Percentiles rank a stretch among this genome's conserved stretches.
Evolutionary conservation across 441 rosid genomes (phyloP).

Genomic region (Lepidium campestre): DNA sequence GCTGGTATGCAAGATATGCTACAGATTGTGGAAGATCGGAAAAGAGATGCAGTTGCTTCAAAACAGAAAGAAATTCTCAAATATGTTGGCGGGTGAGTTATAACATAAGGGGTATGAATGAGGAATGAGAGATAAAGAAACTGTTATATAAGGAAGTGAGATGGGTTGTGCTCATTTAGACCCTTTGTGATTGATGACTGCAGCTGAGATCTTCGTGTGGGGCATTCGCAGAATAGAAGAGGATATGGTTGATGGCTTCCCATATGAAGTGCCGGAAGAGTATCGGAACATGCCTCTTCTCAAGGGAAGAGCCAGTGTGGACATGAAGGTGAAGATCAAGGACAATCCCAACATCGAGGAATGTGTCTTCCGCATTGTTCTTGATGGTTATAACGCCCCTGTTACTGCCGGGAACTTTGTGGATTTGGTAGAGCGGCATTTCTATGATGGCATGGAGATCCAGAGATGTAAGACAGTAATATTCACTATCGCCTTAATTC

Average conservation of each 20-base stretch:
- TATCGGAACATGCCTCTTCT: constrained; percentile 78
- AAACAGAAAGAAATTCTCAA: constrained; percentile 90
- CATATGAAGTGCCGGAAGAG: constrained; percentile 87
- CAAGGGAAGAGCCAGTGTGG: constrained; percentile 95
- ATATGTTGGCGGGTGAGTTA: constrained; percentile 78
- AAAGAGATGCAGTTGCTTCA: constrained; percentile 85
- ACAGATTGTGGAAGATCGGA: constrained; percentile 71
- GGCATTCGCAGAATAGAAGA: constrained; percentile 99
- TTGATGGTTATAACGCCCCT: constrained; percentile 96
- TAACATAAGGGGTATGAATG: background rate
- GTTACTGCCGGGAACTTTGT: constrained; percentile 93
- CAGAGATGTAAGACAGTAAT: constrained; percentile 66
- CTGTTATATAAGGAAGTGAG: constrained; percentile 12
- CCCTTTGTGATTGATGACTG: constrained; percentile 94
- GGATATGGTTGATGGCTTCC: constrained; percentile 97
- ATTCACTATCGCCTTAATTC: background rate
- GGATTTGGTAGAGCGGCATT: constrained; percentile 86
- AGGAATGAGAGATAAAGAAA: background rate
- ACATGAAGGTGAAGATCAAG: constrained; percentile 97
- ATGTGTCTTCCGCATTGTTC: constrained; percentile 79
- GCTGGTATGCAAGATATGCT: constrained; percentile 85
- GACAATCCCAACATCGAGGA: constrained; percentile 89
- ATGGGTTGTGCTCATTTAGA: constrained; percentile 39
- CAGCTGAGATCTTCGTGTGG: constrained; percentile 99
- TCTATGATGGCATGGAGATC: constrained; percentile 98